phyloP scores from a whole-genome alignment of 2,329 filamentous ascomycete species.

The Hymenoscyphus scutula region DNA sequence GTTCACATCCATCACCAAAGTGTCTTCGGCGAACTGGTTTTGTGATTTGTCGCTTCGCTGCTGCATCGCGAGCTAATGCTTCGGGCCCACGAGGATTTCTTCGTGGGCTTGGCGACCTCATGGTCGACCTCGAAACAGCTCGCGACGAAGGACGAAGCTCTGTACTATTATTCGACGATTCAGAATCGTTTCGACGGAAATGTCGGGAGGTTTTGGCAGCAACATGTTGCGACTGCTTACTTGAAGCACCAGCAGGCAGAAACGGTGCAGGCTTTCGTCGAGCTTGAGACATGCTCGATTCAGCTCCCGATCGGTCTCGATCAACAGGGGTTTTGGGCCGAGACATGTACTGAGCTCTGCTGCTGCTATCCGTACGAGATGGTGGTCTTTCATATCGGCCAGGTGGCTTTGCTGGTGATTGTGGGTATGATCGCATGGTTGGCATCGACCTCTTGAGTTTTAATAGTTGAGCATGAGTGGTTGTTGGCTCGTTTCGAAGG shows the following conservation, averaged over 20 bases:
- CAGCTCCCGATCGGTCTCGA: constrained; percentile 42
- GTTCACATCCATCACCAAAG: constrained; percentile 89
- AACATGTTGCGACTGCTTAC: constrained; percentile 74
- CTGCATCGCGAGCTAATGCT: constrained; percentile 42
- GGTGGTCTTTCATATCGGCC: constrained; percentile 55
- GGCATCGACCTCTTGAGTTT: constrained; percentile 65
- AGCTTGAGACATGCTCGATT: constrained; percentile 51
- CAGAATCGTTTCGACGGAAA: constrained; percentile 80
- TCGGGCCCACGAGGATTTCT: constrained; percentile 45
- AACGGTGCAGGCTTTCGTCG: constrained; percentile 70
- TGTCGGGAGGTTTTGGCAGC: constrained; percentile 67
- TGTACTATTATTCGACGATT: constrained; percentile 58
- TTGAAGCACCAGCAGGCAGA: constrained; percentile 71
- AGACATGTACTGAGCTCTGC: constrained; percentile 50
- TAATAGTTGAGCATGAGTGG: constrained; percentile 62
- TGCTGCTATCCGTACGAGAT: constrained; percentile 51
- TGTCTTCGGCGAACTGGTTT: constrained; percentile 68
- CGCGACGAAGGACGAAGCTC: constrained; percentile 58
- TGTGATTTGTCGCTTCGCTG: constrained; percentile 67
- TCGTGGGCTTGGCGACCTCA: constrained; percentile 56
- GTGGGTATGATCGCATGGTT: constrained; percentile 50
- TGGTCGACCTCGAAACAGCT: constrained; percentile 54
- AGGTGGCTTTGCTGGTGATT: constrained; percentile 51
- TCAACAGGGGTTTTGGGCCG: constrained; percentile 73
- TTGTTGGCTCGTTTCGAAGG: constrained; percentile 59